These are phyloP conservation scores for Casuarina glauca DNA, from an alignment of 306 rosid genomes.

Conservation along the genomic window DNA sequence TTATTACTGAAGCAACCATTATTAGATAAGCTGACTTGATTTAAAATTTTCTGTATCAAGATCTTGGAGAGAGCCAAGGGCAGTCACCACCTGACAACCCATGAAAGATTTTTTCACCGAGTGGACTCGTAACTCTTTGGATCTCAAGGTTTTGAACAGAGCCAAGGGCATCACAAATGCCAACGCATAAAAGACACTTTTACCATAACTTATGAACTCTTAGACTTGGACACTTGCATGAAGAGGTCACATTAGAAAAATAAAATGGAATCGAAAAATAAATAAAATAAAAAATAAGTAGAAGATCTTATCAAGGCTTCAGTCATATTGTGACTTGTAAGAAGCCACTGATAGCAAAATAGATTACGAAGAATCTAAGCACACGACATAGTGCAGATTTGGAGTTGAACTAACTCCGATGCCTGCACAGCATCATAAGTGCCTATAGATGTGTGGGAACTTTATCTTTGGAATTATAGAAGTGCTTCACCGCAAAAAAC, in stretches of 20 bases:
- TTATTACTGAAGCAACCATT: neutral
- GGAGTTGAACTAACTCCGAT: neutral
- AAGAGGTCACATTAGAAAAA: no score
- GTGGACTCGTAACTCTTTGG: neutral
- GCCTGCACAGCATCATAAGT: neutral
- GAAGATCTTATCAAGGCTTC: neutral
- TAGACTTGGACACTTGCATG: neutral
- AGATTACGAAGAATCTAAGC: neutral
- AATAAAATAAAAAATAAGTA: neutral
- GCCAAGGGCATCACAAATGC: no score
- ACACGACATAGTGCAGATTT: neutral
- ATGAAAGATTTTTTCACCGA: neutral
- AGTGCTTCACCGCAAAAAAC: neutral
- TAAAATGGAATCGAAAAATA: no score
- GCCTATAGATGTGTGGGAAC: neutral
- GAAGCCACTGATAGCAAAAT: neutral
- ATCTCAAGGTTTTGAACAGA: no score
- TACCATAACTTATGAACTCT: no score
- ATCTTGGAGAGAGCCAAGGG: neutral
- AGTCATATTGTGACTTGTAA: neutral
- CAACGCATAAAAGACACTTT: no score
- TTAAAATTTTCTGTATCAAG: neutral
- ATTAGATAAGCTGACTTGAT: neutral
- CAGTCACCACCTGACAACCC: neutral
- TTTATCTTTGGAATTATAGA: neutral